Evolutionary conservation across 1,139 yeast species (phyloP).

Genomic region (Maudiozyma humilis): DNA sequence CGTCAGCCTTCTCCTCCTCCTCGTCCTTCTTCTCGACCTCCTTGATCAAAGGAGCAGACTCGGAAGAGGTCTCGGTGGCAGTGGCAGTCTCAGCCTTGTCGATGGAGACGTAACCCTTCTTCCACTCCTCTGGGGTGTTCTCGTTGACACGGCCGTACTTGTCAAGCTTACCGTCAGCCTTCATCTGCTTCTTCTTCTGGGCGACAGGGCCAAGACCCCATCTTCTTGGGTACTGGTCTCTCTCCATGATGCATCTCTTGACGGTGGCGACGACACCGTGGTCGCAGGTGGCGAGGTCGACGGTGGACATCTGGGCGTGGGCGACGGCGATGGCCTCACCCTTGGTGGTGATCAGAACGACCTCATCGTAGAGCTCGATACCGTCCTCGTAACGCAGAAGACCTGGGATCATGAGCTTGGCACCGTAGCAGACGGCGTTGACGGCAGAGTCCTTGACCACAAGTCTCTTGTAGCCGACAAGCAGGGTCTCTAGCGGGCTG

Average conservation of each 20-base stretch:
- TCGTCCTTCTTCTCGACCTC: conserved; percentile 29
- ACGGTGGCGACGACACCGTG: conserved; percentile 98
- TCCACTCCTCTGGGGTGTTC: conserved; percentile 91
- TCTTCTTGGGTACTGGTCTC: conserved; percentile 98
- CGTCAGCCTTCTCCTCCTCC: conserved; percentile 35
- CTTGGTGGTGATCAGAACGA: conserved; percentile 94
- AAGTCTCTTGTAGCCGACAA: conserved; percentile 91
- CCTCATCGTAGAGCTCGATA: conserved; percentile 94
- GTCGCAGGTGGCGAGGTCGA: conserved; percentile 91
- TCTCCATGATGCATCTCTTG: conserved; percentile 98
- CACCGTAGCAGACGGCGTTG: conserved; percentile 97
- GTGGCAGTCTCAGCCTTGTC: conserved; percentile 46
- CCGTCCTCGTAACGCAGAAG: conserved; percentile 95
- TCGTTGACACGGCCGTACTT: conserved; percentile 90
- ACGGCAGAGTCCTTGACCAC: conserved; percentile 98
- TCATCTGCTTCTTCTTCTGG: conserved; percentile 94
- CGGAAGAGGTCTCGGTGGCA: conserved; percentile 13
- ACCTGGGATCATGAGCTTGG: conserved; percentile 98
- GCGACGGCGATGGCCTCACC: conserved; percentile 99
- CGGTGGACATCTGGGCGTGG: conserved; percentile 98
- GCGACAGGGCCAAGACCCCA: conserved; percentile 99
- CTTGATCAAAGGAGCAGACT: conserved; percentile 23
- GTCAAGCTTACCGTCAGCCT: conserved; percentile 95
- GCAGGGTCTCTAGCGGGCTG: conserved; percentile 88
- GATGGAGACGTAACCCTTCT: conserved; percentile 73